phyloP scores from a whole-genome alignment of 192 early-diverging fungal genomes.

The Phycomyces nitens region DNA sequence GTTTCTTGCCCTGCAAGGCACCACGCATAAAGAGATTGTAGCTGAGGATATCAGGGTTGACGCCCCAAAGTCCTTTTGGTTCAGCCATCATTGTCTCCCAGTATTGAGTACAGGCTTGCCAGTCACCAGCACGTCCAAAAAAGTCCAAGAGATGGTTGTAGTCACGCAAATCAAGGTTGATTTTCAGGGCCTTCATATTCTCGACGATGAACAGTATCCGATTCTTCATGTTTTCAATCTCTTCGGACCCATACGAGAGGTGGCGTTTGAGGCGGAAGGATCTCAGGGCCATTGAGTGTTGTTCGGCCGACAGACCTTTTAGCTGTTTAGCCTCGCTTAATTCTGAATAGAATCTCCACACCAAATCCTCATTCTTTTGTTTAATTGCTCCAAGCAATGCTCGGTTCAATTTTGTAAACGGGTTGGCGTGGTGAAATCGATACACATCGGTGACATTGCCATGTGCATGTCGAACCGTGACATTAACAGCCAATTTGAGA shows the following conservation, averaged over 20 bases:
- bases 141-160: slow-evolving; percentile 36
- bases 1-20: slow-evolving; percentile 25
- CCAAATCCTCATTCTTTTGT: slow-evolving; percentile 17
- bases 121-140: slow-evolving; percentile 30
- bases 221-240: slow-evolving; percentile 19
- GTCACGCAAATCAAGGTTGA: slow-evolving; percentile 28
- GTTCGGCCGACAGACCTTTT: slow-evolving; percentile 15
- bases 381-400: slow-evolving; percentile 22
- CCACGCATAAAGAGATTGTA: slow-evolving; percentile 35
- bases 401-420: neutral
- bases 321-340: slow-evolving; percentile 22
- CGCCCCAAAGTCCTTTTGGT: neutral
- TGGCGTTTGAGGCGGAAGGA: slow-evolving; percentile 22
- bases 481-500: neutral
- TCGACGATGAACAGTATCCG: slow-evolving; percentile 22
- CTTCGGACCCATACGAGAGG: slow-evolving; percentile 16
- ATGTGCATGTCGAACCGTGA: slow-evolving; percentile 8
- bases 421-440: slow-evolving; percentile 6
- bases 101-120: slow-evolving; percentile 8
- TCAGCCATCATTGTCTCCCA: slow-evolving; percentile 22
- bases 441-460: slow-evolving; percentile 4
- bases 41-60: slow-evolving; percentile 21
- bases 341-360: slow-evolving; percentile 30
- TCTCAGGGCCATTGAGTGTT: slow-evolving; percentile 29
- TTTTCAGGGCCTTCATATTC: slow-evolving; percentile 15